phyloP scores from a whole-genome alignment of 192 early-diverging fungal genomes.

The Coemansia sp. region DNA sequence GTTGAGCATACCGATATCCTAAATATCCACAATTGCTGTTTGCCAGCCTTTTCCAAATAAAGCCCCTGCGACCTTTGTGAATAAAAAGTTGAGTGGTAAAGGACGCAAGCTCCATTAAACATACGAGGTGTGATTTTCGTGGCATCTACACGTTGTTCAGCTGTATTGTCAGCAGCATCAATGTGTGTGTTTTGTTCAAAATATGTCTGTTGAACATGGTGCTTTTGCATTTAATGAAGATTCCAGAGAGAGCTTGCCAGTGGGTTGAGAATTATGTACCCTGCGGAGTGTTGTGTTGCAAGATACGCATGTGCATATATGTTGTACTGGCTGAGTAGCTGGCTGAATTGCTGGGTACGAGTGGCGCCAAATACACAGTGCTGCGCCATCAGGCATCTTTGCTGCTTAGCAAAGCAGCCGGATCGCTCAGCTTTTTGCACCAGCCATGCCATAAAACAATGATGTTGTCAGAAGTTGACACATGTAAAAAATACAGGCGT shows the following conservation, averaged over 20 bases:
- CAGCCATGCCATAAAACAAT: not conserved
- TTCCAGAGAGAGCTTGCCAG: too few relatives aligned
- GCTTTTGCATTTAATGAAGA: not conserved
- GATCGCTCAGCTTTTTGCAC: not conserved
- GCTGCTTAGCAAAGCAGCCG: not conserved
- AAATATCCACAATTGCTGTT: constrained; percentile 1
- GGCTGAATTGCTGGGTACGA: not conserved
- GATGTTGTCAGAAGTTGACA: not conserved
- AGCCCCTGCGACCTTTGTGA: not conserved
- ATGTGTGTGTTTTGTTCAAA: not conserved
- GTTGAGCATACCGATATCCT: not conserved
- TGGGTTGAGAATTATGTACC: not conserved
- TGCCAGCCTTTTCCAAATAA: not conserved
- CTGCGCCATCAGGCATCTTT: not conserved
- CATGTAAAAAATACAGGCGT: not conserved
- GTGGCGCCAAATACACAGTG: not conserved
- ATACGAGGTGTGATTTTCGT: not conserved
- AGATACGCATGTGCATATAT: not conserved
- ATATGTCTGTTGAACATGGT: not conserved
- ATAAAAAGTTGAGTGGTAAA: not conserved
- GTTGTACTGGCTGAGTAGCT: not conserved
- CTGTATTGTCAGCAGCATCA: not conserved
- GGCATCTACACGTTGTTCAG: not conserved
- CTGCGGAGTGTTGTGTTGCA: not conserved
- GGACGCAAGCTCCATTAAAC: not conserved